Percentiles rank a stretch among this genome's conserved stretches.
phyloP scores from a whole-genome alignment of 2,329 filamentous ascomycete genomes.

The Coniochaeta hoffmannii region DNA sequence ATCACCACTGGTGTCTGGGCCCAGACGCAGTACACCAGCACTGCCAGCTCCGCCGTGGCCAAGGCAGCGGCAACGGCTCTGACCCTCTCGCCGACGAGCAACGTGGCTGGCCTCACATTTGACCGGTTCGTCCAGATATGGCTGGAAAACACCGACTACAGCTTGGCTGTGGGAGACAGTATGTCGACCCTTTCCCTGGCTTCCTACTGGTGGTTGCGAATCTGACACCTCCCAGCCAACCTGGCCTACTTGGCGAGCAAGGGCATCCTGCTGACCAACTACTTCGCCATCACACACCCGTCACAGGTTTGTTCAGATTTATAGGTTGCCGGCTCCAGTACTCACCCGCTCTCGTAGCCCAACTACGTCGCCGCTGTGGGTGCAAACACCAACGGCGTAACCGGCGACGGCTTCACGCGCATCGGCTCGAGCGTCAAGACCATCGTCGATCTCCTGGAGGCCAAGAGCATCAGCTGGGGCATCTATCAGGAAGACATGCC shows the following conservation, averaged over 20 bases:
- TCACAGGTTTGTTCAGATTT: constrained; percentile 28
- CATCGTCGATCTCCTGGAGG: constrained; percentile 41
- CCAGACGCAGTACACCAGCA: constrained; percentile 8
- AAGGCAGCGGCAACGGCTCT: constrained; percentile 32
- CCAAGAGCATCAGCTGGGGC: constrained; percentile 38
- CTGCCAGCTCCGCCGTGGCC: background rate
- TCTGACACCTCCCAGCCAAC: constrained; percentile 20
- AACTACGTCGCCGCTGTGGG: constrained; percentile 52
- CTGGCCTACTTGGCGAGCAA: constrained; percentile 40
- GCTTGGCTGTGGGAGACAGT: background rate
- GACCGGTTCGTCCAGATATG: constrained; percentile 53
- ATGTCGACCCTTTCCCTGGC: background rate
- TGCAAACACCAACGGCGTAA: constrained; percentile 50
- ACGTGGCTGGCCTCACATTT: constrained; percentile 45
- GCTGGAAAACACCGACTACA: constrained; percentile 51
- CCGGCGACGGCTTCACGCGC: constrained; percentile 41
- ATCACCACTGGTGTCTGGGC: background rate
- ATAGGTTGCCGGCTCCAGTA: background rate
- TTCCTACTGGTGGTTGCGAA: background rate
- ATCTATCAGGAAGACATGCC: constrained; percentile 48
- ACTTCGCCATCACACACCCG: constrained; percentile 48
- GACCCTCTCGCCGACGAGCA: constrained; percentile 32
- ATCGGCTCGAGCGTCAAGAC: constrained; percentile 35
- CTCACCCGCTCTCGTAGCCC: constrained; percentile 28
- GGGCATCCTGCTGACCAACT: constrained; percentile 46